Conservation (phyloP, 2,329 filamentous ascomycete genomes). For the Pseudogymnoascus sp. region DNA sequence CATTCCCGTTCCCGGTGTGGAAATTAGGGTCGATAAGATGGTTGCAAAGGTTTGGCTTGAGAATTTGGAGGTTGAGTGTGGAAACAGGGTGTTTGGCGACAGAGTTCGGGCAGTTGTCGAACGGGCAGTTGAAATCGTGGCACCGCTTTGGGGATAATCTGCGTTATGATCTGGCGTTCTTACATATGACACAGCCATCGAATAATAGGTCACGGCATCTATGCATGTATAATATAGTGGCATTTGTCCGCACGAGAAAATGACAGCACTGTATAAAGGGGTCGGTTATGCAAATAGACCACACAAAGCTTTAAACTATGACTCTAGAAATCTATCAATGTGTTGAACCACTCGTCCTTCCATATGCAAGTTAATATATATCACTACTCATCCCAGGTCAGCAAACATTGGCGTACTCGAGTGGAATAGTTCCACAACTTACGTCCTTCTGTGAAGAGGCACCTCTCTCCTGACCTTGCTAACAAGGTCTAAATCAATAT, state of each 20-base stretch:
- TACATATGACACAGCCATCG: not conserved
- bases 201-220: not conserved
- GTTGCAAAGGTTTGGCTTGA: slow-evolving; percentile 87
- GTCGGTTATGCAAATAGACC: not conserved
- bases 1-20: slow-evolving; percentile 82
- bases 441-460: slow-evolving; percentile 46
- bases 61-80: slow-evolving; percentile 80
- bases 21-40: slow-evolving; percentile 81
- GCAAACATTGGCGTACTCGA: not conserved
- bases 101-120: slow-evolving; percentile 84
- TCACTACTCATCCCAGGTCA: not conserved
- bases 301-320: not conserved
- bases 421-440: slow-evolving; percentile 12
- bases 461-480: slow-evolving; percentile 46
- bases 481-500: slow-evolving; percentile 45
- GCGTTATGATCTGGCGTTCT: not conserved
- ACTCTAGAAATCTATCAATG: not conserved
- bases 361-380: not conserved
- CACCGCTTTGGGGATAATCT: slow-evolving; percentile 54
- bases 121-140: slow-evolving; percentile 77
- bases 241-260: not conserved
- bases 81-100: slow-evolving; percentile 68
- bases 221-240: slow-evolving; percentile 1
- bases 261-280: not conserved
- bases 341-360: not conserved